Evolutionary conservation across 225 moss, liverwort and hornwort genomes (phyloP).

Genomic region (Thuidium tamariscinum): DNA sequence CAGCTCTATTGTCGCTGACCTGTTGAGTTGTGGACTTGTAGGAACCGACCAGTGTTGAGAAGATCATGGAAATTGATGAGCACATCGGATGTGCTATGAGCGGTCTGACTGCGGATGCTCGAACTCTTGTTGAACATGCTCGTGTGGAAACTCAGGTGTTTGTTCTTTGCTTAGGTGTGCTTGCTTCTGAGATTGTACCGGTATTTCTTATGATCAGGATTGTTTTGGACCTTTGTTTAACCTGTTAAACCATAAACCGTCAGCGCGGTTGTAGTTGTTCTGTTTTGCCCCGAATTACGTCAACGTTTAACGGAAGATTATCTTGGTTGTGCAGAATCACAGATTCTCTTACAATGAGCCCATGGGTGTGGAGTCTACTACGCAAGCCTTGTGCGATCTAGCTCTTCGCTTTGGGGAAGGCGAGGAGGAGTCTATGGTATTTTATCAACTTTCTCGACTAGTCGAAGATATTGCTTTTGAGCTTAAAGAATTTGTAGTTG

Average conservation of each 20-base stretch:
- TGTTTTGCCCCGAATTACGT: neutral
- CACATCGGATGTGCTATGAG: conserved; percentile 94
- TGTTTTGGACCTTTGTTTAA: neutral
- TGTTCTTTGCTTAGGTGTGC: neutral
- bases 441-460: neutral
- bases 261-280: neutral
- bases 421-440: conserved; percentile 90
- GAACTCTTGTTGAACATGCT: conserved; percentile 88
- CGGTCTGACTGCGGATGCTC: conserved; percentile 89
- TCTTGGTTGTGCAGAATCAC: conserved; percentile 45
- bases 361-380: conserved; percentile 93
- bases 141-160: conserved; percentile 83
- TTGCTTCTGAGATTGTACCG: neutral
- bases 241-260: neutral
- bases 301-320: neutral
- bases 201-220: neutral
- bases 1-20: neutral
- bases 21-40: neutral
- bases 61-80: conserved; percentile 95
- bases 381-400: conserved; percentile 91
- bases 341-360: conserved; percentile 95
- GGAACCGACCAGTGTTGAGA: conserved; percentile 94
- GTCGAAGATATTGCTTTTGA: neutral
- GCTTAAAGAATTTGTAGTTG: neutral
- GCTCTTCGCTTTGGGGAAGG: conserved; percentile 92